Conservation (phyloP, 345 rosid species). For the Rhizophora mangle region DNA sequence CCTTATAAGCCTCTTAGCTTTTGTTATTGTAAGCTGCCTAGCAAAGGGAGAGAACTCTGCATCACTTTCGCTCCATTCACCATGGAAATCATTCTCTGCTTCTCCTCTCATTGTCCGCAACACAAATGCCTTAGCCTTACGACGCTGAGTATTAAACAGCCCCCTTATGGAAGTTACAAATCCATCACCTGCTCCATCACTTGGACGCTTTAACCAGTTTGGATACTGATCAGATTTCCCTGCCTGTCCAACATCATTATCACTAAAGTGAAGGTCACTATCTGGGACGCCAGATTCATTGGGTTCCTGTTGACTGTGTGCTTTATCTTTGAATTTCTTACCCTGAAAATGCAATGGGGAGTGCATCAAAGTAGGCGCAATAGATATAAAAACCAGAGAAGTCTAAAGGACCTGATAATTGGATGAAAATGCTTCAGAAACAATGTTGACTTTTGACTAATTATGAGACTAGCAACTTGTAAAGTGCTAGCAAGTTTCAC, state of each 20-base stretch:
- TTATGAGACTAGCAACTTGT: too few species aligned
- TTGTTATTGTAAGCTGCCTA: slow-evolving; percentile 85
- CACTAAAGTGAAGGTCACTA: slow-evolving; percentile 71
- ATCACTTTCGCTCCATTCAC: slow-evolving; percentile 96
- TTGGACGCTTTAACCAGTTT: slow-evolving; percentile 72
- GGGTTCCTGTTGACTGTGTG: slow-evolving; percentile 54
- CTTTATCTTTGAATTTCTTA: slow-evolving; percentile 89
- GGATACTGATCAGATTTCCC: slow-evolving; percentile 69
- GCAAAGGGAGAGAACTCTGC: slow-evolving; percentile 81
- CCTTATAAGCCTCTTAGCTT: slow-evolving; percentile 77
- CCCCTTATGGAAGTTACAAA: slow-evolving; percentile 89
- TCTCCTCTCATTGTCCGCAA: slow-evolving; percentile 95
- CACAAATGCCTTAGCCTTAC: slow-evolving; percentile 88
- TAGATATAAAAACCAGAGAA: not conserved
- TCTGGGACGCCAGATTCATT: slow-evolving; percentile 50
- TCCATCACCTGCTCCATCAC: slow-evolving; percentile 98
- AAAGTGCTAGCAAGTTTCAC: too few species aligned
- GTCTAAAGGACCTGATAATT: too few species aligned
- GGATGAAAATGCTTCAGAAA: too few species aligned
- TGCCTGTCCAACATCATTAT: slow-evolving; percentile 55
- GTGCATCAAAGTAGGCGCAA: not conserved
- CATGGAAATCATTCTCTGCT: slow-evolving; percentile 77
- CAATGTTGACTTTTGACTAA: too few species aligned
- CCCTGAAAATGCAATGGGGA: slow-evolving; percentile 47
- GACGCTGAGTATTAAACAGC: slow-evolving; percentile 87